Evolutionary conservation across 108 stramenopile species (phyloP).

Genomic region (Mayamaea pseudoterrestris): DNA sequence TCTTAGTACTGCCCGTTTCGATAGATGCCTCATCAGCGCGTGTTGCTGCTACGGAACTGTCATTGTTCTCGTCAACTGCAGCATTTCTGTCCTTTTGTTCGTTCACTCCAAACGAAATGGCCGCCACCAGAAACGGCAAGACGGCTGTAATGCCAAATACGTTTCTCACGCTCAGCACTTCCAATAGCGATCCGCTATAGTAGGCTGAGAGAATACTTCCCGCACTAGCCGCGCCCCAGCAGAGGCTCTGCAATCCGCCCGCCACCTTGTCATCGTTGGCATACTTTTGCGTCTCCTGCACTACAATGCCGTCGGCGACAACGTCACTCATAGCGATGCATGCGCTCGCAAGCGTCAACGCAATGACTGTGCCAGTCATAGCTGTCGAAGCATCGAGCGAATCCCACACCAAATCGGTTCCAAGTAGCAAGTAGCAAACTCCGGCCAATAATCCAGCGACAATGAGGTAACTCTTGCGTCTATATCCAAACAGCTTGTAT

Average conservation of each 20-base stretch:
- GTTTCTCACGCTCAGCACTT: slow-evolving; percentile 71
- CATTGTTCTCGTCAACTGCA: neutral
- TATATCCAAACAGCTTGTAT: slow-evolving; percentile 78
- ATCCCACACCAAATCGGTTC: slow-evolving; percentile 30
- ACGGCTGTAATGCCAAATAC: slow-evolving; percentile 81
- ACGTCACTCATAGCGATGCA: slow-evolving; percentile 90
- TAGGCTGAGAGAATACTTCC: slow-evolving; percentile 86
- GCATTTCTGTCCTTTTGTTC: slow-evolving; percentile 34
- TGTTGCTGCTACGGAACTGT: neutral
- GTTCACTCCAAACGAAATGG: slow-evolving; percentile 59
- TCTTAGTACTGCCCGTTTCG: too few species aligned
- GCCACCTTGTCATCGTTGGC: slow-evolving; percentile 53
- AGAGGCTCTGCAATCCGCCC: slow-evolving; percentile 79
- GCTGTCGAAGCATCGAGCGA: slow-evolving; percentile 3
- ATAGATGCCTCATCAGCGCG: too few species aligned
- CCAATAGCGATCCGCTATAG: slow-evolving; percentile 77
- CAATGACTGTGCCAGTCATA: slow-evolving; percentile 29
- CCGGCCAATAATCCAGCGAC: slow-evolving; percentile 55
- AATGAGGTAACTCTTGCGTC: slow-evolving; percentile 73
- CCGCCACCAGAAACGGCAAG: slow-evolving; percentile 75
- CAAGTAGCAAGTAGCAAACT: slow-evolving; percentile 44
- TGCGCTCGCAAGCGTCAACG: slow-evolving; percentile 49
- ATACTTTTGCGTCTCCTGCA: slow-evolving; percentile 75
- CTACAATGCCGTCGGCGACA: slow-evolving; percentile 93
- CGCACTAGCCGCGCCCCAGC: slow-evolving; percentile 84